Conservation (phyloP, 257 asterid species). For the Jacaranda mimosifolia region DNA sequence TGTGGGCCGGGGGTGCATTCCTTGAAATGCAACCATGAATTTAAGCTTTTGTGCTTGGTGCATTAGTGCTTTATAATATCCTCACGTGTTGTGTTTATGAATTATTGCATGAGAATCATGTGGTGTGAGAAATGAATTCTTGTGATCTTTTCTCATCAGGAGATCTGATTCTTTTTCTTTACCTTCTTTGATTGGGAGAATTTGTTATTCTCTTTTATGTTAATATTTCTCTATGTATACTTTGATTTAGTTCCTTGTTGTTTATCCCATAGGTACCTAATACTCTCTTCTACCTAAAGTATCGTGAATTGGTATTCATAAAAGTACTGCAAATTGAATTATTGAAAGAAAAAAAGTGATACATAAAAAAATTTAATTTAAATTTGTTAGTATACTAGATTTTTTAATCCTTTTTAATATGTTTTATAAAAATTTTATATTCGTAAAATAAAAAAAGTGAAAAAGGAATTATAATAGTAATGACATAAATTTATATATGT, state of each 20-base stretch:
- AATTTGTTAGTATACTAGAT: no score
- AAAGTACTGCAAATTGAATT: no score
- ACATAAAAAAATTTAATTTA: no score
- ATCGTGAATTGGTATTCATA: no score
- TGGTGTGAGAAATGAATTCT: neutral
- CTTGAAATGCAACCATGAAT: constrained; percentile 16
- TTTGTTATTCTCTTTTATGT: neutral
- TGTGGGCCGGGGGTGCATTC: neutral
- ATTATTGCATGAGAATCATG: neutral
- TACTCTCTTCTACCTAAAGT: no score
- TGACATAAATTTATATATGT: no score
- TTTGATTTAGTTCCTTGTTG: constrained; percentile 13
- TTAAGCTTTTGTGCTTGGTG: neutral
- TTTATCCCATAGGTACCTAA: neutral
- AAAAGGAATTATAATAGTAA: no score
- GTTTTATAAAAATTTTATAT: no score
- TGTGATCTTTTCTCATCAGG: neutral
- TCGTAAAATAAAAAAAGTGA: no score
- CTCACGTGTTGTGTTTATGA: neutral
- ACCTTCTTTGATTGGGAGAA: neutral
- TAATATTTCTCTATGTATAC: neutral
- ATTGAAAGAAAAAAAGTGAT: no score
- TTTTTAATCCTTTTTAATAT: no score
- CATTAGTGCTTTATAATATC: neutral
- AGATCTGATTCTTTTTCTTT: neutral